Conservation (phyloP, 305 asterid genomes). For the Plantago lanceolata region DNA sequence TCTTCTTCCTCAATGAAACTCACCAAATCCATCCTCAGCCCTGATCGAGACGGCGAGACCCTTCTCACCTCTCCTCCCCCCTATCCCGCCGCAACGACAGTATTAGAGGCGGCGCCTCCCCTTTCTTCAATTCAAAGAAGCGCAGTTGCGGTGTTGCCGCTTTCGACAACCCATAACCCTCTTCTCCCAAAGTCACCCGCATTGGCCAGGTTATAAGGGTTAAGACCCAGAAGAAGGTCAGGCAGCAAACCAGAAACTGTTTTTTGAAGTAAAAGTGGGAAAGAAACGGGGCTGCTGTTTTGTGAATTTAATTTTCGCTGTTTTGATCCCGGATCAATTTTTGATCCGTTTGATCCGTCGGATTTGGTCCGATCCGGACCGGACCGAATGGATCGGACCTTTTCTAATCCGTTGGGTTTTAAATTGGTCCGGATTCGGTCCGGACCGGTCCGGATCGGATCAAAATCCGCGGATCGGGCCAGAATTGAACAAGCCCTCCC, state of each 20-base stretch:
- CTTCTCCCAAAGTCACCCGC: conserved; percentile 95
- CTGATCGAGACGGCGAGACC: conserved; percentile 69
- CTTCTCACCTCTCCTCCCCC: conserved; percentile 47
- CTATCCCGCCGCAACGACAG: conserved; percentile 89
- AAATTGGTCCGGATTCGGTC: too few relatives aligned
- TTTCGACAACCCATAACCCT: conserved; percentile 84
- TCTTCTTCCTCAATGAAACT: conserved; percentile 79
- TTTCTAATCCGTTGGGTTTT: too few relatives aligned
- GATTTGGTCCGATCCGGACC: too few relatives aligned
- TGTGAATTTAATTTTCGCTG: too few relatives aligned
- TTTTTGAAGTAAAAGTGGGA: too few relatives aligned
- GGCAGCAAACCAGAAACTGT: conserved; percentile 29
- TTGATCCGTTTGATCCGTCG: too few relatives aligned
- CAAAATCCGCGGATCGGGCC: too few relatives aligned
- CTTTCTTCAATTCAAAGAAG: conserved; percentile 59
- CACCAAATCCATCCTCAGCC: conserved; percentile 81
- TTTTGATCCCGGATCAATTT: too few relatives aligned
- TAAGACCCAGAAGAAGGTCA: conserved; percentile 78
- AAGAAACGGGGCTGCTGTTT: too few relatives aligned
- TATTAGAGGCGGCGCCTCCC: conserved; percentile 78
- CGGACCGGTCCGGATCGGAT: too few relatives aligned
- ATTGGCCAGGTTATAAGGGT: conserved; percentile 95
- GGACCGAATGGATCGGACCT: too few relatives aligned
- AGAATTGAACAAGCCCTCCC: too few relatives aligned
- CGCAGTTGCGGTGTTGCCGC: conserved; percentile 36